Percentiles rank a stretch among this genome's conserved stretches.
phyloP scores from a whole-genome alignment of 1,284 basidiomycete genomes.

The Amylostereum areolatum region DNA sequence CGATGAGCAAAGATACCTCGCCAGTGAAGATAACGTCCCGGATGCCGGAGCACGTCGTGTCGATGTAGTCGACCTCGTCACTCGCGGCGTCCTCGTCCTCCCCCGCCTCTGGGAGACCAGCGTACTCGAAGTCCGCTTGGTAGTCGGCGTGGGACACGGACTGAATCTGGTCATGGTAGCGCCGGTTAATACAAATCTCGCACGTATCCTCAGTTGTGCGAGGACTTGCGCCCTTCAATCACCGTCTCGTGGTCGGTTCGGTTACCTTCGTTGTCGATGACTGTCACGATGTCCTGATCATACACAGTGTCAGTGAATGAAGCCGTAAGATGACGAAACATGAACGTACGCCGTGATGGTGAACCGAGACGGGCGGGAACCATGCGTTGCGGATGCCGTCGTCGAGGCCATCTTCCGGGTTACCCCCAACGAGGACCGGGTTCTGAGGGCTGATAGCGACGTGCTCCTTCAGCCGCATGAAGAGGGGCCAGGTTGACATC shows the following conservation, averaged over 20 bases:
- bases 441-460: slow-evolving; percentile 38
- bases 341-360: slow-evolving; percentile 17
- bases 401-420: slow-evolving; percentile 25
- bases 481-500: slow-evolving; percentile 39
- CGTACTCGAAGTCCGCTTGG: slow-evolving; percentile 13
- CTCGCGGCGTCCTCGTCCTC: slow-evolving; percentile 10
- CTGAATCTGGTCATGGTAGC: neutral
- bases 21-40: slow-evolving; percentile 56
- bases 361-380: slow-evolving; percentile 31
- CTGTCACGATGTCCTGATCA: slow-evolving; percentile 11
- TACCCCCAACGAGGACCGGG: slow-evolving; percentile 21
- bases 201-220: slow-evolving; percentile 40
- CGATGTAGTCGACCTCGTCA: slow-evolving; percentile 14
- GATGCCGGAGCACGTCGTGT: slow-evolving; percentile 40
- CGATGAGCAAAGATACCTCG: slow-evolving; percentile 27
- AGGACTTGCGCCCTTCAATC: slow-evolving; percentile 26
- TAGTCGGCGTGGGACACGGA: slow-evolving; percentile 1
- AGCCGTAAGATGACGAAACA: neutral
- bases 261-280: slow-evolving; percentile 14
- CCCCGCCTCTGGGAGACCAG: slow-evolving; percentile 4
- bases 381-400: slow-evolving; percentile 51
- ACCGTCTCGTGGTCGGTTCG: slow-evolving; percentile 29
- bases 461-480: slow-evolving; percentile 50
- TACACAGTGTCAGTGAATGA: neutral
- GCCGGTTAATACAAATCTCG: slow-evolving; percentile 15